A percentile compares a stretch with the other conserved stretches of the same genome.
Evolutionary conservation across 257 asterid genomes (phyloP).

Genomic region (Voacanga thouarsii): DNA sequence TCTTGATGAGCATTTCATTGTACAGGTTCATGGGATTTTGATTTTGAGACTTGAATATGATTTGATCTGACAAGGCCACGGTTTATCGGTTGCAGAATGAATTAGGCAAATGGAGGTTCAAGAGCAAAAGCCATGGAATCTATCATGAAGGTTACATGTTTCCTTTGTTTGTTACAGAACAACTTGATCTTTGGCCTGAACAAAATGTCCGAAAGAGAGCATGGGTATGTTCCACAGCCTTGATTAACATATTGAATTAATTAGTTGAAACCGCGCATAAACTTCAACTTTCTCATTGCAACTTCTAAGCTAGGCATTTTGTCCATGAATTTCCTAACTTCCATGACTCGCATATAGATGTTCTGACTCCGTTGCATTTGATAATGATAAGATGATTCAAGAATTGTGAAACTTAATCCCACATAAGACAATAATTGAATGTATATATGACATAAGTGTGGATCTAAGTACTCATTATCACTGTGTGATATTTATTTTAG

Average conservation of each 20-base stretch:
- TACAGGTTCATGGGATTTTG: background rate
- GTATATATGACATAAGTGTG: too few species aligned
- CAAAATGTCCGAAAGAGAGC: constrained; percentile 39
- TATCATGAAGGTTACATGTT: constrained; percentile 70
- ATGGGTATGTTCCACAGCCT: constrained; percentile 43
- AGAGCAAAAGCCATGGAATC: constrained; percentile 61
- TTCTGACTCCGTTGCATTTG: too few species aligned
- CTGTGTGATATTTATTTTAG: too few species aligned
- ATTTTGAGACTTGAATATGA: background rate
- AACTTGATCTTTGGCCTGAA: constrained; percentile 79
- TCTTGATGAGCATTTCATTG: background rate
- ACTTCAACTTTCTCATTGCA: too few species aligned
- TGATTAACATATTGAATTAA: background rate
- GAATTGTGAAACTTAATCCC: too few species aligned
- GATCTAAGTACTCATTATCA: too few species aligned
- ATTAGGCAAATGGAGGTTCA: constrained; percentile 69
- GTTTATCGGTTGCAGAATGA: constrained; percentile 42
- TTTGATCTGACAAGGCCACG: background rate
- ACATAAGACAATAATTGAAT: too few species aligned
- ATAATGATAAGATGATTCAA: too few species aligned
- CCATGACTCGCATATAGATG: too few species aligned
- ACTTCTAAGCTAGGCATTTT: too few species aligned
- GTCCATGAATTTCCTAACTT: too few species aligned
- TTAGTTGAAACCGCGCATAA: too few species aligned
- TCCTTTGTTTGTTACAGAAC: constrained; percentile 64